These are phyloP conservation scores for Aristolochia californica DNA, from an alignment of 164 flowering plant genomes.

Conservation along the genomic window DNA sequence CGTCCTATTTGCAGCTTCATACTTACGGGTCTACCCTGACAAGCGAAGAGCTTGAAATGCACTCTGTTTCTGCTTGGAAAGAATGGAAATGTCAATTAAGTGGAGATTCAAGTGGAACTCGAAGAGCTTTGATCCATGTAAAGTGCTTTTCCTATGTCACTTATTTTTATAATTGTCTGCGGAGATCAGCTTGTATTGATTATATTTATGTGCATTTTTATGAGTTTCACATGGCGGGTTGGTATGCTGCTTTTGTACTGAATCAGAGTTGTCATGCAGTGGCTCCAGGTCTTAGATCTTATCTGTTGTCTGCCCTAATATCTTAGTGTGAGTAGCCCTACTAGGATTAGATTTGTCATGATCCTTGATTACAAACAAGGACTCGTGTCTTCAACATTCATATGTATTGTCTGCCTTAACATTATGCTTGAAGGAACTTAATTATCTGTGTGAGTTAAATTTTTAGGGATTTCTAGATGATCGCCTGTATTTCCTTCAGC, in stretches of 20 bases:
- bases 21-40: conserved; percentile 19
- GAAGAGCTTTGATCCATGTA: conserved; percentile 29
- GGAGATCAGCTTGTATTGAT: background rate
- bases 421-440: too few relatives aligned
- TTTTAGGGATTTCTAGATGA: too few relatives aligned
- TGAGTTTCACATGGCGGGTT: too few relatives aligned
- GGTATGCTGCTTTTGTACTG: background rate
- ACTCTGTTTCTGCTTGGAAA: conserved; percentile 32
- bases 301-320: background rate
- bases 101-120: conserved; percentile 14
- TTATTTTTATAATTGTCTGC: background rate
- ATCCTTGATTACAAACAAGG: too few relatives aligned
- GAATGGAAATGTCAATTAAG: conserved; percentile 19
- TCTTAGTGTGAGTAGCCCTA: background rate
- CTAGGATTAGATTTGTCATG: too few relatives aligned
- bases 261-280: background rate
- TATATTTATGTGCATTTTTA: background rate
- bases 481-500: too few relatives aligned
- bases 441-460: too few relatives aligned
- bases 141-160: background rate
- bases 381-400: too few relatives aligned
- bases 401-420: too few relatives aligned
- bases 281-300: background rate
- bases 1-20: conserved; percentile 24
- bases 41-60: conserved; percentile 25